Evolutionary conservation across 2,329 filamentous ascomycete species (phyloP).

Genomic region (Kalmusia sp.): DNA sequence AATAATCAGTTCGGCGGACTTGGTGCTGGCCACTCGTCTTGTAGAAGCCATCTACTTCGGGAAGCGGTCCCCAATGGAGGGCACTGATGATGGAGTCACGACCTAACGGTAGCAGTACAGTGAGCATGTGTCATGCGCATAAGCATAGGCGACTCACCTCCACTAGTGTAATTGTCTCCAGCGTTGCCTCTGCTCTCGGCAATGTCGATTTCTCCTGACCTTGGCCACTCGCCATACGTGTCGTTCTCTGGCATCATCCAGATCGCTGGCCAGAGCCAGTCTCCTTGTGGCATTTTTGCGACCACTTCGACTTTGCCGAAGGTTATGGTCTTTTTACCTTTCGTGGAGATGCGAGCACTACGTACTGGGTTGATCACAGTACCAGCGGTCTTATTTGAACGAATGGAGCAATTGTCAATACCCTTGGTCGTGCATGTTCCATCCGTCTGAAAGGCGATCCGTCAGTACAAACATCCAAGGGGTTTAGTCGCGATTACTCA

Average conservation of each 20-base stretch:
- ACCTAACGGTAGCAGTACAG: not conserved
- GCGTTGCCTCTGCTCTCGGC: slow-evolving; percentile 77
- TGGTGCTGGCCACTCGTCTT: slow-evolving; percentile 27
- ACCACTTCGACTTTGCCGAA: slow-evolving; percentile 82
- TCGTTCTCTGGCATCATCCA: slow-evolving; percentile 68
- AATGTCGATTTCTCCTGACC: slow-evolving; percentile 82
- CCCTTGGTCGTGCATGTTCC: slow-evolving; percentile 71
- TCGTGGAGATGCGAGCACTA: slow-evolving; percentile 78
- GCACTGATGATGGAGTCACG: slow-evolving; percentile 80
- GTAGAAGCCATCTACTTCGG: slow-evolving; percentile 28
- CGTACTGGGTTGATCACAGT: slow-evolving; percentile 77
- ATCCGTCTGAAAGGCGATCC: too few species aligned
- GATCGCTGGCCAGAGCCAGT: slow-evolving; percentile 89
- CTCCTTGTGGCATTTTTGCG: slow-evolving; percentile 75
- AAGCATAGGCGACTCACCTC: slow-evolving; percentile 61
- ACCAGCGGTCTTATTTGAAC: slow-evolving; percentile 77
- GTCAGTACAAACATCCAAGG: too few species aligned
- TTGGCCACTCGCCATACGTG: slow-evolving; percentile 77
- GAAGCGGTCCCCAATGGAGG: slow-evolving; percentile 73
- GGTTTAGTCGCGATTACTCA: not conserved
- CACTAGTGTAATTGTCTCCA: slow-evolving; percentile 74
- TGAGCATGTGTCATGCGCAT: not conserved
- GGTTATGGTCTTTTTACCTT: slow-evolving; percentile 71
- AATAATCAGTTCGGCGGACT: slow-evolving; percentile 73
- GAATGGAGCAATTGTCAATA: slow-evolving; percentile 68